A percentile compares a stretch with the other conserved stretches of the same genome.
These are phyloP conservation scores for Rachicladosporium sp. DNA, from an alignment of 2,329 filamentous ascomycete species.

Conservation along the genomic window DNA sequence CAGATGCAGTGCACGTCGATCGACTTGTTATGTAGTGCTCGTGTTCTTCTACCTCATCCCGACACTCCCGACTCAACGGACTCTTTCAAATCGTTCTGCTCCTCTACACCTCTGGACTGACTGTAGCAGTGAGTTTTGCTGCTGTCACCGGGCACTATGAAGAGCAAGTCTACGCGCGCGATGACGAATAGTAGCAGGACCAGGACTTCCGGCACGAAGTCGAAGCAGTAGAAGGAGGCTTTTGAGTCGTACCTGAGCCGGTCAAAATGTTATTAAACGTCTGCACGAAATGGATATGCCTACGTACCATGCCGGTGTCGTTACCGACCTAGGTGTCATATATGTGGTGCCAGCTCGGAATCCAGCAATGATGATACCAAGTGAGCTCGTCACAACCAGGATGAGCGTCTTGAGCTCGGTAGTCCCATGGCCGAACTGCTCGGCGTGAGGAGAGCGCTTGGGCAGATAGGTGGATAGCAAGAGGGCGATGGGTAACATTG, in stretches of 20 bases:
- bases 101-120: too few species aligned
- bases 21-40: too few species aligned
- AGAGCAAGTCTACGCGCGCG: conserved; percentile 15
- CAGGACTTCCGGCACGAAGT: conserved; percentile 20
- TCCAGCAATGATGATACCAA: conserved; percentile 13
- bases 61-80: too few species aligned
- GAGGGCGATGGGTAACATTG: conserved; percentile 12
- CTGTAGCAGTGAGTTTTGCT: conserved; percentile 8
- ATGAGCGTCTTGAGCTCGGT: conserved; percentile 11
- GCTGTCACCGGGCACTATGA: conserved; percentile 19
- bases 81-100: too few species aligned
- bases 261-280: not conserved
- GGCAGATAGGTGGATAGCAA: conserved; percentile 10
- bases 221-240: conserved; percentile 19
- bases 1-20: too few species aligned
- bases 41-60: too few species aligned
- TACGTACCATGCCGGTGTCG: conserved; percentile 16
- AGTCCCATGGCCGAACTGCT: conserved; percentile 3
- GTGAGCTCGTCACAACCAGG: conserved; percentile 8
- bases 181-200: conserved; percentile 17
- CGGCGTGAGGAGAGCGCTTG: conserved; percentile 2
- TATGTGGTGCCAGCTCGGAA: conserved; percentile 19
- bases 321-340: conserved; percentile 11
- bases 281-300: too few species aligned
- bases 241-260: conserved; percentile 13